Conservation (phyloP, 768 basidiomycete genomes). For the Lactifluus rugatus region DNA sequence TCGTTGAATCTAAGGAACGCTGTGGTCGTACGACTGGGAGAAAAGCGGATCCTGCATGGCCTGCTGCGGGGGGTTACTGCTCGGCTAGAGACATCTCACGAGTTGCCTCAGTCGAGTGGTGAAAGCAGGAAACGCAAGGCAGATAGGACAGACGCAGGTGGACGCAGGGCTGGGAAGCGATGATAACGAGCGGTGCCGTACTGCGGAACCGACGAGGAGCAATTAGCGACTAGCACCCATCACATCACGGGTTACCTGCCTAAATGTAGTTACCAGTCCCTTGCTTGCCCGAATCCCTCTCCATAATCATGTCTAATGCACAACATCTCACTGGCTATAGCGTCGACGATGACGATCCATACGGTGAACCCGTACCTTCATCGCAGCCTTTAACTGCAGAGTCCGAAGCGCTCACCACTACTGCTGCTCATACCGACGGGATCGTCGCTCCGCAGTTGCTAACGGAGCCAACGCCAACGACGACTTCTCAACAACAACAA, state of each 20-base stretch:
- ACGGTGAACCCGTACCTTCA: background rate
- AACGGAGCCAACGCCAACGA: background rate
- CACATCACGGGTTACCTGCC: too few species aligned
- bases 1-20: conserved; percentile 48
- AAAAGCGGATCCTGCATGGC: conserved; percentile 55
- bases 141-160: background rate
- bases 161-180: background rate
- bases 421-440: background rate
- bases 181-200: background rate
- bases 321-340: conserved; percentile 4
- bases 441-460: too few species aligned
- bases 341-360: conserved; percentile 12
- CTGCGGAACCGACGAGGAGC: background rate
- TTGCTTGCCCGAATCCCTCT: background rate
- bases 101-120: background rate
- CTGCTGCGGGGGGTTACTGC: background rate
- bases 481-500: background rate
- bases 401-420: background rate
- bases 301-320: background rate
- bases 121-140: conserved; percentile 10
- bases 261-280: background rate
- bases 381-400: background rate
- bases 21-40: conserved; percentile 64
- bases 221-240: background rate
- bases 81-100: background rate